These are phyloP conservation scores for Suhomyces maxii DNA, from an alignment of 1,139 yeast species.

Conservation along the genomic window DNA sequence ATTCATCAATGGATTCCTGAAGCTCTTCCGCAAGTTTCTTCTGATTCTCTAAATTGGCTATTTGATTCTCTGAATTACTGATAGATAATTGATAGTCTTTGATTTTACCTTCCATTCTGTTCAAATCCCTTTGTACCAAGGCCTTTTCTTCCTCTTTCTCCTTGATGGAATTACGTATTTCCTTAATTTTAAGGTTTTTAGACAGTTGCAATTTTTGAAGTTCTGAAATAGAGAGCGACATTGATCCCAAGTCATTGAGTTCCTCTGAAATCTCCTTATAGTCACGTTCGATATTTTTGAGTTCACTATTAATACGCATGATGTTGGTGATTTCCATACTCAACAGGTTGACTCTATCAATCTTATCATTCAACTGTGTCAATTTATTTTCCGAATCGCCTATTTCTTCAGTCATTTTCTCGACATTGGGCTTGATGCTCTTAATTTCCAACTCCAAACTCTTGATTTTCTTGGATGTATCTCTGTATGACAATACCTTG, in stretches of 20 bases:
- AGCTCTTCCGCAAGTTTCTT: slow-evolving; percentile 10
- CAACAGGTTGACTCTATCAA: slow-evolving; percentile 17
- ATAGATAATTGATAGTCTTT: slow-evolving; percentile 60
- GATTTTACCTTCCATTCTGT: slow-evolving; percentile 50
- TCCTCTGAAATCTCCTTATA: slow-evolving; percentile 39
- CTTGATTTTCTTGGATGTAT: slow-evolving; percentile 13
- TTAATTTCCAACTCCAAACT: slow-evolving; percentile 16
- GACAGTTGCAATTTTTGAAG: slow-evolving; percentile 51
- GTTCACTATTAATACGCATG: slow-evolving; percentile 36
- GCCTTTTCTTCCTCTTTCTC: slow-evolving; percentile 53
- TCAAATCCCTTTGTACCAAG: slow-evolving; percentile 44
- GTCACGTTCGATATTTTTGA: slow-evolving; percentile 30
- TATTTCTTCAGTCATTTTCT: neutral
- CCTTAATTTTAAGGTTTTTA: slow-evolving; percentile 44
- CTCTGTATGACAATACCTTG: slow-evolving; percentile 29
- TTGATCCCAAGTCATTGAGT: slow-evolving; percentile 33
- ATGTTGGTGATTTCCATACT: slow-evolving; percentile 38
- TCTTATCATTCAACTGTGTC: slow-evolving; percentile 11
- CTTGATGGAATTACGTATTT: slow-evolving; percentile 44
- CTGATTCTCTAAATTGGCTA: slow-evolving; percentile 38
- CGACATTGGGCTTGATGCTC: neutral
- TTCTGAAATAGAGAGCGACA: slow-evolving; percentile 43
- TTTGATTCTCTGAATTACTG: slow-evolving; percentile 53
- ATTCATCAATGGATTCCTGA: neutral
- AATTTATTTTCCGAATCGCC: slow-evolving; percentile 19